Evolutionary conservation across 805 yeast species (phyloP), one percentile per base, ranked within the genome.

Genomic region (Jamesozyma hellenica): DNA sequence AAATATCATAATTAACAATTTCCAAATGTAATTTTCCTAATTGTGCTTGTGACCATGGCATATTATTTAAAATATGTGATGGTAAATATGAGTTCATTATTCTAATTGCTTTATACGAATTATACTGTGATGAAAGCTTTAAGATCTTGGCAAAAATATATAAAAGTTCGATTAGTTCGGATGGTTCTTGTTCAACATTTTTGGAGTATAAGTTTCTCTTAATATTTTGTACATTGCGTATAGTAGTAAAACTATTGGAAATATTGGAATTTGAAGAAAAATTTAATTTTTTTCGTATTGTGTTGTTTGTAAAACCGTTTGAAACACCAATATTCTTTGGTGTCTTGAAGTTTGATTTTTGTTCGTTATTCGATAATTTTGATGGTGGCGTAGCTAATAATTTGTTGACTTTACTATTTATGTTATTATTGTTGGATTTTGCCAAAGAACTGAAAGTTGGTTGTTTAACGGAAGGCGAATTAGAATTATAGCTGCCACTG

Each of bases 41-140:
- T 48, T 80, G 79, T 17, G 87, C 74, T 36, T 85, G 69, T 11
- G 87, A 94, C 84, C 92, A 87, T 0, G 96, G 92, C 17, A 95
- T 60, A 72, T 39, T 75, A 66, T 42, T 71, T 65, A 58, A 80
- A 83, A 35, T 66, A 52, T 36, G 69, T 71, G 1, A 28, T 1
- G 94, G 84, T 16, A 92, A 65, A n/a, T 43, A 46, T 16, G 41
- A 18, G 39, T 75, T 76, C 25, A 90, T 65, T 2, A 76, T 63
- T 40, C 90, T 63, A 9, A 88, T 75, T 0, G 96, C 94, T 51
- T 80, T 77, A 53, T 75, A 77, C 48, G 94, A 83, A 52, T 88
- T 92, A 58, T 73, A 88, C 32, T 71, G 66, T 4, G 54, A 45
- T 9, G 52, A 44, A 5, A 51, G 36, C 29, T 48, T 49, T 21